phyloP scores from a whole-genome alignment of 306 rosid genomes.

The Boehmeria nivea region DNA sequence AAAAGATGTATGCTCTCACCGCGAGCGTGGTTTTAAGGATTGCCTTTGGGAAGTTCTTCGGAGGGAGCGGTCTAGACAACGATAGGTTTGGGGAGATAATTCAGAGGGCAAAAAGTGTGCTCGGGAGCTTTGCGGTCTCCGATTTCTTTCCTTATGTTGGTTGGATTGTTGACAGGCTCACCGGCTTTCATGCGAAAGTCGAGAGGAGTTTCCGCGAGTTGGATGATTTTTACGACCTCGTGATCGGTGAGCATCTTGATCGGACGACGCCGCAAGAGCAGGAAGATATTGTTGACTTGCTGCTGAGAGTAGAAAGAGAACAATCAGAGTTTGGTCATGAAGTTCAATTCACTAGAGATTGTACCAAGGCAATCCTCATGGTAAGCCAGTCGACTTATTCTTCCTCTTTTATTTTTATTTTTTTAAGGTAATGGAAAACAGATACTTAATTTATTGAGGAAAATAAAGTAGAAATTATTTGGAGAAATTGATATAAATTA shows the following conservation, averaged over 20 bases:
- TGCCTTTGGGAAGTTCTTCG: slow-evolving; percentile 14
- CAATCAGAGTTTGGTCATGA: slow-evolving; percentile 1
- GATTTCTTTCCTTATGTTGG: slow-evolving; percentile 44
- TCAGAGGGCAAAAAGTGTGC: not conserved
- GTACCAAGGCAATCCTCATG: slow-evolving; percentile 37
- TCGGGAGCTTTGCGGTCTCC: slow-evolving; percentile 30
- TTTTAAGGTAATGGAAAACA: not conserved
- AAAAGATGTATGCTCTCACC: slow-evolving; percentile 26
- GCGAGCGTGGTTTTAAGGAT: slow-evolving; percentile 26
- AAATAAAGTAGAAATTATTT: too few species aligned
- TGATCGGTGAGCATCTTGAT: slow-evolving; percentile 24
- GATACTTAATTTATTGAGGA: not conserved
- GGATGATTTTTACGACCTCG: slow-evolving; percentile 35
- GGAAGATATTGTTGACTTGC: slow-evolving; percentile 26
- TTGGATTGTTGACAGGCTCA: slow-evolving; percentile 32
- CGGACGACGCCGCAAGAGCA: not conserved
- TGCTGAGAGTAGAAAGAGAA: slow-evolving; percentile 14
- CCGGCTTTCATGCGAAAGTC: slow-evolving; percentile 19
- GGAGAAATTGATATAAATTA: too few species aligned
- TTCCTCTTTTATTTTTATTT: not conserved
- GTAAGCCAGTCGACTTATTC: slow-evolving; percentile 4
- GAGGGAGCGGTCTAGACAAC: not conserved
- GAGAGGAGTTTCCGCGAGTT: slow-evolving; percentile 35
- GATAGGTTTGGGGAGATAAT: slow-evolving; percentile 9
- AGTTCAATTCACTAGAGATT: slow-evolving; percentile 5